Evolutionary conservation across 2,329 filamentous ascomycete species (phyloP).

Genomic region (Aspergillus awamori): DNA sequence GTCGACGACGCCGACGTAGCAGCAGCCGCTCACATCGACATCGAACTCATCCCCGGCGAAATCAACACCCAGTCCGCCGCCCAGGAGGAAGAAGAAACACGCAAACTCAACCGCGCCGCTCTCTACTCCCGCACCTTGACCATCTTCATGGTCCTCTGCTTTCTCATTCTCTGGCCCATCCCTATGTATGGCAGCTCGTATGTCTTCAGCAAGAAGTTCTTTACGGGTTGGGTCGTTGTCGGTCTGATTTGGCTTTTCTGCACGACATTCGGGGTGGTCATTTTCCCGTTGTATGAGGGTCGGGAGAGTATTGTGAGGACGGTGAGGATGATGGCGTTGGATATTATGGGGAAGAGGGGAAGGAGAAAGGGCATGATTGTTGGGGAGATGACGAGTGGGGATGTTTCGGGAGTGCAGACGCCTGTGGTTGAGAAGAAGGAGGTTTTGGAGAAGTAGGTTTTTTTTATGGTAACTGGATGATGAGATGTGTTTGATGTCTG

Average conservation of each 20-base stretch:
- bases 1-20: conserved; percentile 77
- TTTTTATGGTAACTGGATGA: no score
- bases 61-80: conserved; percentile 39
- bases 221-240: conserved; percentile 77
- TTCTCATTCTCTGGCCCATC: conserved; percentile 88
- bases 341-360: conserved; percentile 55
- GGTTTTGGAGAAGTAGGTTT: not conserved
- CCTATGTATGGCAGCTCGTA: conserved; percentile 84
- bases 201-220: conserved; percentile 79
- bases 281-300: conserved; percentile 83
- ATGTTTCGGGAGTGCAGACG: conserved; percentile 11
- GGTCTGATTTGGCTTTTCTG: conserved; percentile 81
- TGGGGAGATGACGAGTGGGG: not conserved
- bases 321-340: conserved; percentile 62
- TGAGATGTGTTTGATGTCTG: conserved; percentile 11
- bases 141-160: conserved; percentile 65
- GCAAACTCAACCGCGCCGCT: conserved; percentile 57
- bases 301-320: conserved; percentile 67
- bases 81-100: conserved; percentile 47
- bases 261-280: conserved; percentile 70
- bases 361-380: conserved; percentile 28
- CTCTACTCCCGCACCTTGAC: conserved; percentile 61
- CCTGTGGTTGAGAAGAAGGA: conserved; percentile 17
- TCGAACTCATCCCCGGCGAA: conserved; percentile 65
- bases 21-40: conserved; percentile 63